A percentile compares a stretch with the other conserved stretches of the same genome.
These are phyloP conservation scores for Tagetes erecta DNA, from an alignment of 129 eudicot genomes.

Conservation along the genomic window DNA sequence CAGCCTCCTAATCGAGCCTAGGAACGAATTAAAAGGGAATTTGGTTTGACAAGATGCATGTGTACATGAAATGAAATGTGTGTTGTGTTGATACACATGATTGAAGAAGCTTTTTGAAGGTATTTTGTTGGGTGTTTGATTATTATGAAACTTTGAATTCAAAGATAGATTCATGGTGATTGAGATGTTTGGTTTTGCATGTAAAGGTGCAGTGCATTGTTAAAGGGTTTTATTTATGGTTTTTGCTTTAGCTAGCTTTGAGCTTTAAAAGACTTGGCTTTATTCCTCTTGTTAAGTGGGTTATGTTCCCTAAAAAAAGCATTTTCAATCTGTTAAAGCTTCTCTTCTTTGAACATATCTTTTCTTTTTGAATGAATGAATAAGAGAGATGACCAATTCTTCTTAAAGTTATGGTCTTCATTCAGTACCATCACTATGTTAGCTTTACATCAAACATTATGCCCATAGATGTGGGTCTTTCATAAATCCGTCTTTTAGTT, in stretches of 20 bases:
- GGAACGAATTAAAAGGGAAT: slow-evolving; percentile 23
- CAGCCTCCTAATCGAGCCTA: slow-evolving; percentile 57
- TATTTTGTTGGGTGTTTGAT: slow-evolving; percentile 28
- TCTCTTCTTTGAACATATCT: slow-evolving; percentile 49
- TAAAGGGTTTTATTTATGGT: slow-evolving; percentile 39
- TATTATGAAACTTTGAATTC: slow-evolving; percentile 33
- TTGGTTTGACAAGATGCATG: slow-evolving; percentile 15
- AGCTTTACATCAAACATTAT: slow-evolving; percentile 35
- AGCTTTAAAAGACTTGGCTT: slow-evolving; percentile 43
- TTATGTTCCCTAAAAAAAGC: slow-evolving; percentile 63
- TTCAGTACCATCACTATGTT: slow-evolving; percentile 26
- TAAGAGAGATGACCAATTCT: slow-evolving; percentile 32
- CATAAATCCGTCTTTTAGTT: background rate
- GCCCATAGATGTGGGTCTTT: slow-evolving; percentile 21
- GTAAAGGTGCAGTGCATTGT: slow-evolving; percentile 38
- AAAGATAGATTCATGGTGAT: slow-evolving; percentile 42
- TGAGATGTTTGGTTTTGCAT: slow-evolving; percentile 42
- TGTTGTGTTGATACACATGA: slow-evolving; percentile 1
- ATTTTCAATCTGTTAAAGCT: slow-evolving; percentile 50
- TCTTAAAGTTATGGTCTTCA: slow-evolving; percentile 29
- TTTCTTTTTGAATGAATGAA: slow-evolving; percentile 37
- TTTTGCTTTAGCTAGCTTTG: slow-evolving; percentile 49
- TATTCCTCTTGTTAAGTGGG: slow-evolving; percentile 55
- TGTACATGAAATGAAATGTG: slow-evolving; percentile 18
- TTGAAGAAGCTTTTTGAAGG: slow-evolving; percentile 35